phyloP scores from a whole-genome alignment of 768 basidiomycete species.

The Termitomyces bulborhizus region DNA sequence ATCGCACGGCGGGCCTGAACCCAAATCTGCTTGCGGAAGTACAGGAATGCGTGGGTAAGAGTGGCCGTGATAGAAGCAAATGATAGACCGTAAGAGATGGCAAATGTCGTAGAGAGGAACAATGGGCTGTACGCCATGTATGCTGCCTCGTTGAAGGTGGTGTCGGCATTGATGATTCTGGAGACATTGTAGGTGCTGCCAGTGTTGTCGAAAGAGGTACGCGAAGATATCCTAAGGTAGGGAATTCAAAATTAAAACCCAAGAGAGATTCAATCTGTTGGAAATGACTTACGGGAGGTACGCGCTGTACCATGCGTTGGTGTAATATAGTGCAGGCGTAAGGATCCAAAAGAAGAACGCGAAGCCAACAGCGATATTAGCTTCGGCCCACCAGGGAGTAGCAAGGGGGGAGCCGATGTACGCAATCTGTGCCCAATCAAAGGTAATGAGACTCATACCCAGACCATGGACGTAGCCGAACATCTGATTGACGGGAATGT shows the following conservation, averaged over 20 bases:
- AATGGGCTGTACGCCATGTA: slow-evolving; percentile 58
- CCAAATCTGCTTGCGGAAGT: slow-evolving; percentile 78
- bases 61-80: slow-evolving; percentile 79
- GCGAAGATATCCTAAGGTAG: slow-evolving; percentile 44
- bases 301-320: slow-evolving; percentile 53
- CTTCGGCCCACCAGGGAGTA: slow-evolving; percentile 81
- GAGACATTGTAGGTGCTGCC: slow-evolving; percentile 53
- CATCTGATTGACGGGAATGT: slow-evolving; percentile 64
- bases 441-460: slow-evolving; percentile 72
- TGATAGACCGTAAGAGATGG: slow-evolving; percentile 74
- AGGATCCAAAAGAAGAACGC: slow-evolving; percentile 69
- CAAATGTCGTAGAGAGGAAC: slow-evolving; percentile 67
- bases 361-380: slow-evolving; percentile 59
- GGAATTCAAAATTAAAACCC: slow-evolving; percentile 8
- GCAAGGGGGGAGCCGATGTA: slow-evolving; percentile 69
- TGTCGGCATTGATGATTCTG: slow-evolving; percentile 45
- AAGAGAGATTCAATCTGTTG: not conserved
- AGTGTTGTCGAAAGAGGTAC: slow-evolving; percentile 60
- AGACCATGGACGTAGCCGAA: slow-evolving; percentile 61
- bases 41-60: slow-evolving; percentile 63
- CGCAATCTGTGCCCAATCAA: slow-evolving; percentile 77
- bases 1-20: slow-evolving; percentile 62
- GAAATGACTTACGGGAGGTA: slow-evolving; percentile 44
- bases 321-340: slow-evolving; percentile 59
- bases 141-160: slow-evolving; percentile 47